A percentile compares a stretch with the other conserved stretches of the same genome.
Evolutionary conservation across 2,329 filamentous ascomycete genomes (phyloP).

Genomic region (Diaporthe sp.): DNA sequence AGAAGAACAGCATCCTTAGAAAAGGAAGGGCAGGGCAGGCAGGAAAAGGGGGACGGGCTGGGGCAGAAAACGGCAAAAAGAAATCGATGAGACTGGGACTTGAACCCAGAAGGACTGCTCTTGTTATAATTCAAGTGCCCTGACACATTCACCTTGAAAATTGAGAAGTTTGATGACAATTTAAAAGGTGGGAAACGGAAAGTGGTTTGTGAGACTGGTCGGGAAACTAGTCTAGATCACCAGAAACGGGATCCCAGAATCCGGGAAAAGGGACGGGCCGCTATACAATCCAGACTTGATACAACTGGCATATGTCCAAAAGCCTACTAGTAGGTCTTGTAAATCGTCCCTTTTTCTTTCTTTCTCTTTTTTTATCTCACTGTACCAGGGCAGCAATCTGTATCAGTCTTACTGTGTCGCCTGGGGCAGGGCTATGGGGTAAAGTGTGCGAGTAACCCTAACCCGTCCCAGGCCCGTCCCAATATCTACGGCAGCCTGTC

Average conservation of each 20-base stretch:
- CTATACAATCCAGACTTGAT: neutral
- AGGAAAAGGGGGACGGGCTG: no score
- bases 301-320: neutral
- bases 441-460: neutral
- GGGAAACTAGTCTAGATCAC: neutral
- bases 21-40: no score
- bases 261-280: neutral
- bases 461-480: neutral
- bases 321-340: neutral
- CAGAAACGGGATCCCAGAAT: neutral
- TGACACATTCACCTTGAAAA: neutral
- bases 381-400: neutral
- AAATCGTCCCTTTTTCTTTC: neutral
- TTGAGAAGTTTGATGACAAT: neutral
- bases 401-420: neutral
- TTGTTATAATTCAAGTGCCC: neutral
- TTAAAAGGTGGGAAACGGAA: neutral
- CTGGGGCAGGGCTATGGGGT: neutral
- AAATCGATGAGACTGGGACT: conserved; percentile 36
- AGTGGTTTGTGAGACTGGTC: neutral
- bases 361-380: neutral
- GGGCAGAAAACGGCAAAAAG: neutral
- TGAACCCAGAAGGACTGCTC: conserved; percentile 38
- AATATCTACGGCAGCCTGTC: neutral
- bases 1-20: no score